Evolutionary conservation across 192 early-diverging fungal genomes (phyloP), one percentile per base, ranked within the genome.

Genomic region (Linderina pennispora): DNA sequence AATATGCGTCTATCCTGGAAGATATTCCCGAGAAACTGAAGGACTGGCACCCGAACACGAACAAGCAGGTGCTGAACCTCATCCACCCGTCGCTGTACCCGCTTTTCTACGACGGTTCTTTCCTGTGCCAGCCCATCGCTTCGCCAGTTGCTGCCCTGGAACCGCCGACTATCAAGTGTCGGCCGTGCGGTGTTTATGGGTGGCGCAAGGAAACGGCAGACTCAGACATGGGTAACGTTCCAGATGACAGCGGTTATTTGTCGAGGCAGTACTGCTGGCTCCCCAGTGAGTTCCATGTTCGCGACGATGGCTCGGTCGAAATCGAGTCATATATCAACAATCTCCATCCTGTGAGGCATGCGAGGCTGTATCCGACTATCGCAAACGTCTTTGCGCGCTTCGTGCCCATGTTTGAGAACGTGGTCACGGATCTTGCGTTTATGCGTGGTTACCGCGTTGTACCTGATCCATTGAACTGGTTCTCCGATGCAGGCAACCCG

Each of bases 291-390:
- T 81, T 86, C 49, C 41, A 54, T 2, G 66, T 88, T 1, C 38
- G 20, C 15, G 36, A 65, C 0, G 62, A 76, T 23, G 83, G 84
- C 24, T n/a, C 55, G 6, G 53, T 69, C 17, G 35, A 37, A 1
- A 55, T 81, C 16, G 28, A 43, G 19, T 84, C 81, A 1, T 88
- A 88, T 56, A 88, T 90, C 70, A 87, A 88, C 74, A 88, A 87
- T 42, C 38, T 87, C 18, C 76, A 87, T 32, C 84, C 80, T 8
- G 20, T 47, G 15, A 56, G 75, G 24, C 55, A 74, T 45, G 52
- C 53, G 8, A 56, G 53, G 9, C 42, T 81, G 45, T 85, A 88
- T 37, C 57, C 53, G 3, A 58, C 64, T 11, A 61, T 90, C 23
- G 63, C 53, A 1, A 25, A 28, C 16, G 60, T 80, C 21, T 74